Conservation (phyloP, 1,139 yeast species). For the Debaryomyces nepalensis region DNA sequence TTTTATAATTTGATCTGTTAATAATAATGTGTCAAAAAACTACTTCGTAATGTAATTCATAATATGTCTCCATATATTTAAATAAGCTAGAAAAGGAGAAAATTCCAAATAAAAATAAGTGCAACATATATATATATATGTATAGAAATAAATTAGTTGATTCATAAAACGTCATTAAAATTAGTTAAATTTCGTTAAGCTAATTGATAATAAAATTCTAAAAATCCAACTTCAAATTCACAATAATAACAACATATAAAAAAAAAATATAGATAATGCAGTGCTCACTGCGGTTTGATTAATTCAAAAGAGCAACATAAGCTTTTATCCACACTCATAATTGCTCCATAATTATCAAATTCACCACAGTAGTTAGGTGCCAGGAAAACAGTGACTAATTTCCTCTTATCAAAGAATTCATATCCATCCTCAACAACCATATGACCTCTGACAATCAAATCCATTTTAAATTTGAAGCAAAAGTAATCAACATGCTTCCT, state of each 20-base stretch:
- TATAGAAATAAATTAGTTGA: slow-evolving; percentile 11
- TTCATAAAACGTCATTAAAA: slow-evolving; percentile 12
- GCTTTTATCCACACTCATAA: slow-evolving; percentile 79
- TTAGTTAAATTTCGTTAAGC: slow-evolving; percentile 3
- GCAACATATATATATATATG: slow-evolving; percentile 1
- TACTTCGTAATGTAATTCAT: too few species aligned
- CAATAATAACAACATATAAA: slow-evolving; percentile 7
- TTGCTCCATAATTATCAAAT: slow-evolving; percentile 89
- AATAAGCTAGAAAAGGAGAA: background rate
- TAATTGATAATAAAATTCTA: slow-evolving; percentile 2
- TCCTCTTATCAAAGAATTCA: slow-evolving; percentile 79
- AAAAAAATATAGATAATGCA: background rate
- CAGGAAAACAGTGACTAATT: slow-evolving; percentile 79
- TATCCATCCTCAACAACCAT: slow-evolving; percentile 96
- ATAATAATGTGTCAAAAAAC: background rate
- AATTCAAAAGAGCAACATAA: slow-evolving; percentile 84
- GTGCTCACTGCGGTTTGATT: slow-evolving; percentile 59
- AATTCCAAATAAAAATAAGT: background rate
- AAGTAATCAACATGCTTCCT: slow-evolving; percentile 73
- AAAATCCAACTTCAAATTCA: slow-evolving; percentile 10
- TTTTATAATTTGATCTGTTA: background rate
- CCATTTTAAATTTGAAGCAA: slow-evolving; percentile 72
- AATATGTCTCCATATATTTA: slow-evolving; percentile 4
- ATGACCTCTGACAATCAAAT: slow-evolving; percentile 82
- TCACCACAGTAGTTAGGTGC: slow-evolving; percentile 95